phyloP scores from a whole-genome alignment of 768 basidiomycete genomes.

The Epithele typhae region DNA sequence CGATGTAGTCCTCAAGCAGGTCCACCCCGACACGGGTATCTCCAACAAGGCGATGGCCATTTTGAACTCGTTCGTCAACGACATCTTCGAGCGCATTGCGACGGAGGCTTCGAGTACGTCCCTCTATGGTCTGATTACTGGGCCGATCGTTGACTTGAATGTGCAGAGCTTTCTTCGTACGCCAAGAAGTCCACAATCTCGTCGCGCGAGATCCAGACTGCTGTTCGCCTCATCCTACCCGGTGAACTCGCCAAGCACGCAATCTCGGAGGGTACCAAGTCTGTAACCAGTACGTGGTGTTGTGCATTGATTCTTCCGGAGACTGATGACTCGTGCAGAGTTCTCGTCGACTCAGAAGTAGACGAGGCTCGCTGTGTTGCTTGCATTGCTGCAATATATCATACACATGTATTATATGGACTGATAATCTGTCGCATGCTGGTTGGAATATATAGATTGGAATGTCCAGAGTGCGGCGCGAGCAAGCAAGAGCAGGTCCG shows the following conservation, averaged over 20 bases:
- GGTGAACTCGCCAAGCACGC: constrained; percentile 87
- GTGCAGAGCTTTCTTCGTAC: constrained; percentile 73
- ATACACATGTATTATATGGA: constrained; percentile 20
- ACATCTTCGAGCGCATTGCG: constrained; percentile 80
- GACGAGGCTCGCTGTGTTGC: constrained; percentile 4
- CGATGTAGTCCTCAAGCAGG: constrained; percentile 73
- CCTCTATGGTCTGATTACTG: not conserved
- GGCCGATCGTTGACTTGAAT: not conserved
- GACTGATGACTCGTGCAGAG: constrained; percentile 37
- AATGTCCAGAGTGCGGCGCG: not conserved
- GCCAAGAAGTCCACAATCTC: constrained; percentile 90
- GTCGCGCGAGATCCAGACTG: constrained; percentile 87
- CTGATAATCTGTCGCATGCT: constrained; percentile 13
- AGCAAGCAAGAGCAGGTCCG: not conserved
- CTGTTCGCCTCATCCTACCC: constrained; percentile 77
- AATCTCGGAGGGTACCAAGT: constrained; percentile 81
- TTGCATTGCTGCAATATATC: no score
- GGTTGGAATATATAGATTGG: constrained; percentile 7
- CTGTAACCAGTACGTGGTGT: constrained; percentile 53
- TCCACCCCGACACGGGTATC: constrained; percentile 92
- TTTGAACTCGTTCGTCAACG: constrained; percentile 80
- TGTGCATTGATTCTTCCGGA: no score
- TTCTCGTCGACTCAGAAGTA: constrained; percentile 41
- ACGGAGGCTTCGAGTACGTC: constrained; percentile 64
- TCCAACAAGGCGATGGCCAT: constrained; percentile 88